These are phyloP conservation scores for Fusarium staphyleae DNA, from an alignment of 2,329 filamentous ascomycete species.

Conservation along the genomic window DNA sequence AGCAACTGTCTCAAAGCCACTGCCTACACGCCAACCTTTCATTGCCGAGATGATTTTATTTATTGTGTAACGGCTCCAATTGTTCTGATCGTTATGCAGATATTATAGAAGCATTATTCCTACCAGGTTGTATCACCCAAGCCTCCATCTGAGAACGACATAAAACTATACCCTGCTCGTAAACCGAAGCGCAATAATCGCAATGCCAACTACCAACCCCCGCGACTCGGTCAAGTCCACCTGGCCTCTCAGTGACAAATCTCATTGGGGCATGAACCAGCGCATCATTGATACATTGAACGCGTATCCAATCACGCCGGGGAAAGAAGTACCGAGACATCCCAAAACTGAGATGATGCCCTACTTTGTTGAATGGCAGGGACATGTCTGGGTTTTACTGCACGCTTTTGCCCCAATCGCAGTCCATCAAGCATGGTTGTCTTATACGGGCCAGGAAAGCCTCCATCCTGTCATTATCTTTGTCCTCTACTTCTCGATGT, in stretches of 20 bases:
- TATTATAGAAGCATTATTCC: too few species aligned
- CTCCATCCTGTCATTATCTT: slow-evolving; percentile 7
- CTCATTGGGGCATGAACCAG: slow-evolving; percentile 8
- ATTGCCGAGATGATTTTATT: too few species aligned
- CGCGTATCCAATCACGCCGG: slow-evolving; percentile 10
- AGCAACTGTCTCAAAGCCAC: too few species aligned
- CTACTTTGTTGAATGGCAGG: slow-evolving; percentile 17
- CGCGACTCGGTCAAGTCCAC: slow-evolving; percentile 13
- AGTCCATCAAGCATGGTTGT: slow-evolving; percentile 8
- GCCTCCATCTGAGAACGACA: too few species aligned
- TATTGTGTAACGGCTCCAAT: too few species aligned
- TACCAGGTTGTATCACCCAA: too few species aligned
- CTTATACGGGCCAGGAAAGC: background rate
- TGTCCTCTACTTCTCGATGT: slow-evolving; percentile 10
- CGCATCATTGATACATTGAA: slow-evolving; percentile 9
- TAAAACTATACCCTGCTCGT: too few species aligned
- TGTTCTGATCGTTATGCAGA: too few species aligned
- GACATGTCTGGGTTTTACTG: slow-evolving; percentile 13
- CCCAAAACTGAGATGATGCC: slow-evolving; percentile 14
- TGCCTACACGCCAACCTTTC: too few species aligned
- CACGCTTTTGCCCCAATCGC: slow-evolving; percentile 13
- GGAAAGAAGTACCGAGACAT: slow-evolving; percentile 3
- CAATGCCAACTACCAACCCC: background rate
- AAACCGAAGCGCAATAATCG: too few species aligned
- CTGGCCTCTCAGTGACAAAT: slow-evolving; percentile 14